These are phyloP conservation scores for Pleurozium schreberi DNA, from an alignment of 225 moss, liverwort and hornwort species.

Conservation along the genomic window DNA sequence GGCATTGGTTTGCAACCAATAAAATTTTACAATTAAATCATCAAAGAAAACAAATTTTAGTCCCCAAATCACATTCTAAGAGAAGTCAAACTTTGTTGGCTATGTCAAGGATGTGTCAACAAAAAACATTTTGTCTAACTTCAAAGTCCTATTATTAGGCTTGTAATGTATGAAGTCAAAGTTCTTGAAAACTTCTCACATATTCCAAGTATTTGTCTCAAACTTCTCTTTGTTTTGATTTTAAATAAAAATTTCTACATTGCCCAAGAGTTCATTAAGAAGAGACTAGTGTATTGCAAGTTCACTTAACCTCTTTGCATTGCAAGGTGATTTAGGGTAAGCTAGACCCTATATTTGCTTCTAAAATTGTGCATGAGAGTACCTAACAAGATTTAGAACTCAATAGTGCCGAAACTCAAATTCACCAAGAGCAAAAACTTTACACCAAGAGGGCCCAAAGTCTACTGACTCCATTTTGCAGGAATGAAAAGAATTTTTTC, in stretches of 20 bases:
- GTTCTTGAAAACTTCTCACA: neutral
- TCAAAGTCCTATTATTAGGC: neutral
- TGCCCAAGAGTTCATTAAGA: neutral
- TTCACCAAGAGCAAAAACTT: neutral
- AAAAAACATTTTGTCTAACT: neutral
- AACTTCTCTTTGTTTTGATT: neutral
- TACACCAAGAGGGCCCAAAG: neutral
- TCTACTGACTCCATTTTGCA: neutral
- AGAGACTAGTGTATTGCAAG: neutral
- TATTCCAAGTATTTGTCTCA: neutral
- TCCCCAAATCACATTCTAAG: neutral
- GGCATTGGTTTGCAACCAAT: neutral
- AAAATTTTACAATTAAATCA: neutral
- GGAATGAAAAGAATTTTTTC: accelerated
- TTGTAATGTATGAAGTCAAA: neutral
- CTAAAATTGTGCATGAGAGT: neutral
- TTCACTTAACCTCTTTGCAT: neutral
- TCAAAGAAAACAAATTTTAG: neutral
- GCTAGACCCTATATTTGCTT: neutral
- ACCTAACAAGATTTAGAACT: neutral
- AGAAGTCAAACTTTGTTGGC: neutral
- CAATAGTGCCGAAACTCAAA: too few relatives aligned
- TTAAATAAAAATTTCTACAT: neutral
- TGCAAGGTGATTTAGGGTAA: accelerated
- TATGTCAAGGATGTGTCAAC: accelerated